A percentile compares a stretch with the other conserved stretches of the same genome.
These are phyloP conservation scores for Dendrocalamus sinicus DNA, from an alignment of 176 grass and related monocot species.

Conservation along the genomic window DNA sequence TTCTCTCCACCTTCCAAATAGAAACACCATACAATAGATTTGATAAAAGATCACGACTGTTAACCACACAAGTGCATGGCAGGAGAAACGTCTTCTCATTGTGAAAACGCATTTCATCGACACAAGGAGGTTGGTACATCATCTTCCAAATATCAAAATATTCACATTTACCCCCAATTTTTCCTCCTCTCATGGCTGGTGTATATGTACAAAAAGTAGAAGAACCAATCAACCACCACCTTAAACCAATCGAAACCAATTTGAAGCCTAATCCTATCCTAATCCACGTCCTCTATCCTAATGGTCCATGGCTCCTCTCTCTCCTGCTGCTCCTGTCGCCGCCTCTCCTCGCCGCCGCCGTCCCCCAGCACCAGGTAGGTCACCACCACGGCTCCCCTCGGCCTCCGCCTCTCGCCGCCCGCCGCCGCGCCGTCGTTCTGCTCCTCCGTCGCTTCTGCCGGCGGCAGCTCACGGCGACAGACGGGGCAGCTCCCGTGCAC, in stretches of 20 bases:
- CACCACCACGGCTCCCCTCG: slow-evolving; percentile 38
- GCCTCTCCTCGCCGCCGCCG: not conserved
- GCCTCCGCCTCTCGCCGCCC: slow-evolving; percentile 39
- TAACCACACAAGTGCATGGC: not conserved
- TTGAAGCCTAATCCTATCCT: slow-evolving; percentile 32
- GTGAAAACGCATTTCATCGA: slow-evolving; percentile 27
- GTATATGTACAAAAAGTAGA: slow-evolving; percentile 16
- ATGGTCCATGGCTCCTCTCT: slow-evolving; percentile 48
- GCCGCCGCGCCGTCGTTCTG: not conserved
- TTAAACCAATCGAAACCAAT: slow-evolving; percentile 49
- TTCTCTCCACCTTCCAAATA: not conserved
- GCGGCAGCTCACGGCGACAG: slow-evolving; percentile 60
- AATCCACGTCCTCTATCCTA: slow-evolving; percentile 60
- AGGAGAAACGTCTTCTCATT: not conserved
- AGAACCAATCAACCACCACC: slow-evolving; percentile 24
- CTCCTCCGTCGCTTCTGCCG: slow-evolving; percentile 22
- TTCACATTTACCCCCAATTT: not conserved
- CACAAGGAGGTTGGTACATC: not conserved
- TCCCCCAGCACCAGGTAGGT: slow-evolving; percentile 37
- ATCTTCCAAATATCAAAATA: not conserved
- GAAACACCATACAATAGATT: not conserved
- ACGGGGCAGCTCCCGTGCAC: slow-evolving; percentile 79
- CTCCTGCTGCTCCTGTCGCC: slow-evolving; percentile 1
- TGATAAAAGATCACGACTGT: not conserved
- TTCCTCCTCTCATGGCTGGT: too few species aligned